These are phyloP conservation scores for Ceriops zippeliana DNA, from an alignment of 345 rosid genomes.

Conservation along the genomic window DNA sequence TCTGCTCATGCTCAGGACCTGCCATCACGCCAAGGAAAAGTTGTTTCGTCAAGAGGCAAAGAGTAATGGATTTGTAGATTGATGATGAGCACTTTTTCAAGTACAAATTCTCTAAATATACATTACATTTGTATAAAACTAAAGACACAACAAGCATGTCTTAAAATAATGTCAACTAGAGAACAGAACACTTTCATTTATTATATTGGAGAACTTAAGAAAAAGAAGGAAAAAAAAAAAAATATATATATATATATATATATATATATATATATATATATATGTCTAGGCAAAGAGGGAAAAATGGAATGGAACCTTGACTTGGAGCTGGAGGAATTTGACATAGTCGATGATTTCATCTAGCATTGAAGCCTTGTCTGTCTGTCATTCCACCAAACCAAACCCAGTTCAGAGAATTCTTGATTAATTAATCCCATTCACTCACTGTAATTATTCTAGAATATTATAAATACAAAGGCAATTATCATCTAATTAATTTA, in stretches of 20 bases:
- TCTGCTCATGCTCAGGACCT: conserved; percentile 98
- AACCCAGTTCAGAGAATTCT: background rate
- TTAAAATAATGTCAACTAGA: background rate
- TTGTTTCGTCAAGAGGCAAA: too few relatives aligned
- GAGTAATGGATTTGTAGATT: too few relatives aligned
- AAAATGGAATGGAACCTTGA: conserved; percentile 51
- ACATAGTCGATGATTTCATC: conserved; percentile 99
- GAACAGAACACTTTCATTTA: background rate
- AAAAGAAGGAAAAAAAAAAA: background rate
- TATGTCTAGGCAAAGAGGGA: background rate
- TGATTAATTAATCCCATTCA: too few relatives aligned
- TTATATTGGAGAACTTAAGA: background rate
- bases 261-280: too few relatives aligned
- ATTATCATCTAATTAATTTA: background rate
- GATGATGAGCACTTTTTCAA: background rate
- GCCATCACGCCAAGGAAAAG: background rate
- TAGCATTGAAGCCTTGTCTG: conserved; percentile 98
- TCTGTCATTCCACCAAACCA: conserved; percentile 52
- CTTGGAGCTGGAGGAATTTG: conserved; percentile 99
- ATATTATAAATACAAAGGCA: background rate
- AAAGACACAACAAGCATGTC: background rate
- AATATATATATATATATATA: too few relatives aligned
- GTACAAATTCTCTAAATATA: background rate
- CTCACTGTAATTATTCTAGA: background rate
- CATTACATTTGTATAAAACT: too few relatives aligned